Evolutionary conservation across 371 early-diverging fungal species (phyloP).

Genomic region (Parasitella parasitica): DNA sequence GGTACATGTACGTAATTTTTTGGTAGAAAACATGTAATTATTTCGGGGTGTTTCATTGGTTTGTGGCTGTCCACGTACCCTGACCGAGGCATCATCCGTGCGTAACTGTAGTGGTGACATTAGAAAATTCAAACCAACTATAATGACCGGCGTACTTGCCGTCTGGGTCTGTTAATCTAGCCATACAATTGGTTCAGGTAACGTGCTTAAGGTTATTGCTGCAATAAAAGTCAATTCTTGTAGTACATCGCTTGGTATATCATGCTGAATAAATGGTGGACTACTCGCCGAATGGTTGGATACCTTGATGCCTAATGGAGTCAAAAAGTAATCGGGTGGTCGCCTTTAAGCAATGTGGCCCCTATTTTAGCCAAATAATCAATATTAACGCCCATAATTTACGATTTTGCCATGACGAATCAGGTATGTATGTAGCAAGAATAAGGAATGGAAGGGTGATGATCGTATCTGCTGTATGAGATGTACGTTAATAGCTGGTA

Average conservation of each 20-base stretch:
- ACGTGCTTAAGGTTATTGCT: slow-evolving; percentile 48
- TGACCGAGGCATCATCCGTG: slow-evolving; percentile 68
- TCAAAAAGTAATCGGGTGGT: slow-evolving; percentile 79
- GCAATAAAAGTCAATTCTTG: slow-evolving; percentile 57
- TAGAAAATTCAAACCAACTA: slow-evolving; percentile 73
- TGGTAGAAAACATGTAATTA: slow-evolving; percentile 56
- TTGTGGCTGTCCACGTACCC: slow-evolving; percentile 70
- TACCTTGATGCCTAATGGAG: slow-evolving; percentile 72
- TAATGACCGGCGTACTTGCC: slow-evolving; percentile 80
- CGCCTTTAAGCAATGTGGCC: no score
- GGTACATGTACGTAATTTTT: slow-evolving; percentile 77
- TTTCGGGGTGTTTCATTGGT: slow-evolving; percentile 65
- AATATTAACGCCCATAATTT: slow-evolving; percentile 66
- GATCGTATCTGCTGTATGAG: slow-evolving; percentile 2
- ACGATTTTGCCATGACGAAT: slow-evolving; percentile 70
- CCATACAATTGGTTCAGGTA: slow-evolving; percentile 58
- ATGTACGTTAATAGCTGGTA: slow-evolving; percentile 27
- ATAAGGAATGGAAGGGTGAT: not conserved
- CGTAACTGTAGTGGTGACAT: slow-evolving; percentile 76
- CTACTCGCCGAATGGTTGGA: slow-evolving; percentile 68
- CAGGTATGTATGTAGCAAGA: slow-evolving; percentile 8
- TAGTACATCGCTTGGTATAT: slow-evolving; percentile 63
- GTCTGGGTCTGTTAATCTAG: slow-evolving; percentile 84
- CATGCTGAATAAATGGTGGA: slow-evolving; percentile 49
- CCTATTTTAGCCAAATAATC: no score